These are phyloP conservation scores for Cyclocybe aegerita DNA, from an alignment of 768 basidiomycete genomes.

Conservation along the genomic window DNA sequence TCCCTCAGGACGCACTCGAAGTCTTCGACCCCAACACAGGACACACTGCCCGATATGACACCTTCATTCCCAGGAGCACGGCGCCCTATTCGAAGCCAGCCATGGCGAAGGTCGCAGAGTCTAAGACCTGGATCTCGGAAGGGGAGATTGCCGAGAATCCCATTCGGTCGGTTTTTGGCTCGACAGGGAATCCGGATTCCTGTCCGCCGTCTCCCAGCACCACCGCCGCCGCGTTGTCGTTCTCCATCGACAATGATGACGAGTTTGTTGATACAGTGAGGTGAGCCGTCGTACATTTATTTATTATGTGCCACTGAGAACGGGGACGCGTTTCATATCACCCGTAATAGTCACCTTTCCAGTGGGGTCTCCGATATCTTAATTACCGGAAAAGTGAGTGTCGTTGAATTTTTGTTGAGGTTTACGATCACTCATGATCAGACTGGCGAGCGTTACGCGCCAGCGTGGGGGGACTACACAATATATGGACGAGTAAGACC, in stretches of 20 bases:
- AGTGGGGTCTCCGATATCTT: conserved; percentile 52
- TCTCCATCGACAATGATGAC: conserved; percentile 34
- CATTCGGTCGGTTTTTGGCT: conserved; percentile 17
- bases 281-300: conserved; percentile 10
- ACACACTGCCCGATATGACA: conserved; percentile 43
- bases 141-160: conserved; percentile 32
- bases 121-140: conserved; percentile 25
- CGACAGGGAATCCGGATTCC: conserved; percentile 12
- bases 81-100: conserved; percentile 36
- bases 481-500: conserved; percentile 47
- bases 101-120: conserved; percentile 25
- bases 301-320: background rate
- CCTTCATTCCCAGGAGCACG: conserved; percentile 36
- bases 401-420: background rate
- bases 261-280: conserved; percentile 37
- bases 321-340: background rate
- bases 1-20: conserved; percentile 37
- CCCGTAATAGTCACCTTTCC: conserved; percentile 21
- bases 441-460: conserved; percentile 43
- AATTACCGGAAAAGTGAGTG: conserved; percentile 49
- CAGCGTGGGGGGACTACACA: conserved; percentile 49
- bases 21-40: conserved; percentile 40
- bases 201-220: conserved; percentile 2
- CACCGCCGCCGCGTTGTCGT: background rate
- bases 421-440: conserved; percentile 13